Conservation (phyloP, 305 asterid genomes). For the Vinca major region DNA sequence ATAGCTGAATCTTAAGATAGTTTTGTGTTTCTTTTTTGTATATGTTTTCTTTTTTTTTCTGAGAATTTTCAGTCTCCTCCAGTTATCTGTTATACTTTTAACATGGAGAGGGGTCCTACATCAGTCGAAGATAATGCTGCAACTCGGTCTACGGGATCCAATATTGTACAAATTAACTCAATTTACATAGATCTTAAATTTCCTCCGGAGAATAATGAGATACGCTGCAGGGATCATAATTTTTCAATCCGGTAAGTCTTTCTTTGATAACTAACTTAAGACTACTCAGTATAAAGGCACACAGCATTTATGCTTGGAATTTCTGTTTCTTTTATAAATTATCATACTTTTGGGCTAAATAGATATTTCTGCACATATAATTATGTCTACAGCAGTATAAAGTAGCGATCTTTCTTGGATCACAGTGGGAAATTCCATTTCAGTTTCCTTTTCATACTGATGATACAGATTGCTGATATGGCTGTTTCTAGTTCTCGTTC, state of each 20-base stretch:
- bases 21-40: too few relatives aligned
- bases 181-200: conserved; percentile 44
- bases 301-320: background rate
- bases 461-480: too few relatives aligned
- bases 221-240: conserved; percentile 21
- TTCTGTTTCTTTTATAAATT: background rate
- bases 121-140: conserved; percentile 29
- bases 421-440: too few relatives aligned
- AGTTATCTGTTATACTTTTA: conserved; percentile 17
- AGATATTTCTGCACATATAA: background rate
- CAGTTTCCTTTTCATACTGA: too few relatives aligned
- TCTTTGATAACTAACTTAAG: conserved; percentile 2
- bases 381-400: background rate
- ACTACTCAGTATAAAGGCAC: background rate
- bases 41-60: too few relatives aligned
- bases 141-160: conserved; percentile 34
- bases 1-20: background rate
- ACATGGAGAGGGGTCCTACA: conserved; percentile 33
- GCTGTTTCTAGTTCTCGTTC: too few relatives aligned
- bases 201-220: conserved; percentile 28
- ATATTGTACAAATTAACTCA: conserved; percentile 39
- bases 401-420: too few relatives aligned
- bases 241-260: conserved; percentile 64
- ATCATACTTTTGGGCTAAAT: background rate
- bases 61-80: conserved; percentile 15